A percentile compares a stretch with the other conserved stretches of the same genome.
Conservation (phyloP, 495 filamentous ascomycete genomes). For the Thermochaetoides thermophila region DNA sequence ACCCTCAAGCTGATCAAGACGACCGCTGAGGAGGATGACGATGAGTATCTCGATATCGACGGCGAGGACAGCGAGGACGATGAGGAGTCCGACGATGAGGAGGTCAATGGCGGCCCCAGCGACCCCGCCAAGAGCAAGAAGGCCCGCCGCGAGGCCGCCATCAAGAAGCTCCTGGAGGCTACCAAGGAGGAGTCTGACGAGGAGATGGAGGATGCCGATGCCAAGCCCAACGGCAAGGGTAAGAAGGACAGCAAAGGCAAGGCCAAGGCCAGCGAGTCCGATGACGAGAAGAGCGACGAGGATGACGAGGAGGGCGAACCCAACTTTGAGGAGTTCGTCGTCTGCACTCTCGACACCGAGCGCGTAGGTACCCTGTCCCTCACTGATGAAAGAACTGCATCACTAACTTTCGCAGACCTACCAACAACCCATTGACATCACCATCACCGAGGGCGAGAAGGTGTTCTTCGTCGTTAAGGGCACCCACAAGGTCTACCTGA, state of each 20-base stretch:
- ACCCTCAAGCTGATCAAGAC: slow-evolving; percentile 81
- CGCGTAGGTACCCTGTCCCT: slow-evolving; percentile 18
- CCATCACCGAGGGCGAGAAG: slow-evolving; percentile 66
- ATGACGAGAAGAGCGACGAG: slow-evolving; percentile 40
- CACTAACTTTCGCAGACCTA: slow-evolving; percentile 47
- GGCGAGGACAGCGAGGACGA: slow-evolving; percentile 50
- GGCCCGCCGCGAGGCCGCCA: slow-evolving; percentile 52
- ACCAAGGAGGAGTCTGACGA: slow-evolving; percentile 42
- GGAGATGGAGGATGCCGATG: slow-evolving; percentile 48
- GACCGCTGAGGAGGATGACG: slow-evolving; percentile 37
- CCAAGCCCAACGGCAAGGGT: slow-evolving; percentile 38
- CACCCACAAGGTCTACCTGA: slow-evolving; percentile 79
- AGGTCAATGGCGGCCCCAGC: slow-evolving; percentile 76
- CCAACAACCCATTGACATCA: slow-evolving; percentile 92
- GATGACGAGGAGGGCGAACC: slow-evolving; percentile 50
- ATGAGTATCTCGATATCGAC: no score
- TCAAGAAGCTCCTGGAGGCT: slow-evolving; percentile 56
- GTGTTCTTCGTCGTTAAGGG: slow-evolving; percentile 86
- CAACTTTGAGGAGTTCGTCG: slow-evolving; percentile 69
- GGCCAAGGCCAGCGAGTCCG: slow-evolving; percentile 56
- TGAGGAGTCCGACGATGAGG: slow-evolving; percentile 47
- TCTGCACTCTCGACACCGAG: slow-evolving; percentile 87
- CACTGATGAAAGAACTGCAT: slow-evolving; percentile 7
- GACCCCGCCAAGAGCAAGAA: slow-evolving; percentile 80
- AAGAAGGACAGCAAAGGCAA: slow-evolving; percentile 71